Conservation (phyloP, 1,284 basidiomycete species). For the Puccinia novopanici region DNA sequence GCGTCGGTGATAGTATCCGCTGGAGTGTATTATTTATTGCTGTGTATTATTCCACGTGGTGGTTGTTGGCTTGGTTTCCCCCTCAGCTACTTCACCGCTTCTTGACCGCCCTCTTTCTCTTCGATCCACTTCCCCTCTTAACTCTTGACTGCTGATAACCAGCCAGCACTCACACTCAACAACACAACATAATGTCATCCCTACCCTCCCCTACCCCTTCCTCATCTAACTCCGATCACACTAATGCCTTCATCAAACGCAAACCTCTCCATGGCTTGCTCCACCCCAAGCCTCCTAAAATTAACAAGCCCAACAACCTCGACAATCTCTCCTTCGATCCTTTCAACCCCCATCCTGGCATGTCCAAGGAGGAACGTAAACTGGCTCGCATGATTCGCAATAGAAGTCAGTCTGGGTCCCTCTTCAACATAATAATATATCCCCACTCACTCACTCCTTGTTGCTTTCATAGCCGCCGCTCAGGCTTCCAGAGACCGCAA, state of each 20-base stretch:
- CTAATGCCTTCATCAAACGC: not conserved
- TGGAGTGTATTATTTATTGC: no score
- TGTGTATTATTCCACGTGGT: no score
- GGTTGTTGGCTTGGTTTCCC: no score
- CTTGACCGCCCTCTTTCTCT: no score
- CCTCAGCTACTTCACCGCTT: no score
- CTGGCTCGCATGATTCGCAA: conserved; percentile 51
- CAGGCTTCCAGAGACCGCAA: conserved; percentile 48
- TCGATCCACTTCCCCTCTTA: no score
- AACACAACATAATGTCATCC: not conserved
- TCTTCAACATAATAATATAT: not conserved
- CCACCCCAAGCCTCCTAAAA: not conserved
- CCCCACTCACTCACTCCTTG: not conserved
- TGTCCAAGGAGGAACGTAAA: conserved; percentile 49
- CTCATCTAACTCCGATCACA: not conserved
- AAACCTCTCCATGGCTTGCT: not conserved
- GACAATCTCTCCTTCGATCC: conserved; percentile 40
- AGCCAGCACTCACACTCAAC: no score
- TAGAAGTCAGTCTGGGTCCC: conserved; percentile 15
- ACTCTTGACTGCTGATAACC: no score
- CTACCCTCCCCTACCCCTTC: conserved; percentile 4
- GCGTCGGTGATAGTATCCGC: no score
- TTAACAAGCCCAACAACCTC: not conserved
- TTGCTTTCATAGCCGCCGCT: conserved; percentile 34
- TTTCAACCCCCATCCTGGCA: conserved; percentile 46